These are phyloP conservation scores for Colletotrichum scovillei DNA, from an alignment of 2,329 filamentous ascomycete species.

Conservation along the genomic window DNA sequence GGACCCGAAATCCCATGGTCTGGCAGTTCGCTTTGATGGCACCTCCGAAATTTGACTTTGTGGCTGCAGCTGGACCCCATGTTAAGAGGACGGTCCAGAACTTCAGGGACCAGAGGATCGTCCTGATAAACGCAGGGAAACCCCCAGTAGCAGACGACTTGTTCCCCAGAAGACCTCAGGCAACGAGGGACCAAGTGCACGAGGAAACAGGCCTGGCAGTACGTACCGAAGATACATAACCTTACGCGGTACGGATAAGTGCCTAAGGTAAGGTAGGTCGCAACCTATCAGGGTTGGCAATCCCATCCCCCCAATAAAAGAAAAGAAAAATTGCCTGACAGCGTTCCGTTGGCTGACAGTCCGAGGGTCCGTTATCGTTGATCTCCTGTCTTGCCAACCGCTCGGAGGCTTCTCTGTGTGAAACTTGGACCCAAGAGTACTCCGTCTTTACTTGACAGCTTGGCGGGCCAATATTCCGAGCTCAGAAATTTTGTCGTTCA, in stretches of 20 bases:
- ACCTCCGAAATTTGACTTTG: slow-evolving; percentile 17
- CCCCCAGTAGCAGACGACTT: not conserved
- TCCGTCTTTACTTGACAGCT: not conserved
- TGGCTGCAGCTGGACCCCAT: slow-evolving; percentile 27
- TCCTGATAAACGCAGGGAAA: slow-evolving; percentile 8
- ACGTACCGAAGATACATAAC: not conserved
- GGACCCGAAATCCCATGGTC: slow-evolving; percentile 9
- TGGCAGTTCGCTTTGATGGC: slow-evolving; percentile 9
- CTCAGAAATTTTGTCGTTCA: not conserved
- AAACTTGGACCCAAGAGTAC: not conserved
- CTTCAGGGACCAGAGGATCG: slow-evolving; percentile 34
- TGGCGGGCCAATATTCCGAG: not conserved
- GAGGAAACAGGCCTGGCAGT: not conserved
- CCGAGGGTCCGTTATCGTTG: not conserved
- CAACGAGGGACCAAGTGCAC: not conserved
- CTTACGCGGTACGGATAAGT: no score
- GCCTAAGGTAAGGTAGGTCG: no score
- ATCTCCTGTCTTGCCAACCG: not conserved
- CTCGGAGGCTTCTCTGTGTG: not conserved
- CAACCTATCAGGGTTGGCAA: not conserved
- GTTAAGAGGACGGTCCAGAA: slow-evolving; percentile 24
- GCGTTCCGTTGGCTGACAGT: not conserved
- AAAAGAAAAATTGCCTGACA: not conserved
- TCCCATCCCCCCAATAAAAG: not conserved
- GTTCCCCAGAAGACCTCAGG: not conserved